Base-by-base conservation (phyloP, 2,329 filamentous ascomycete species). In the Fusarium nanum region DNA sequence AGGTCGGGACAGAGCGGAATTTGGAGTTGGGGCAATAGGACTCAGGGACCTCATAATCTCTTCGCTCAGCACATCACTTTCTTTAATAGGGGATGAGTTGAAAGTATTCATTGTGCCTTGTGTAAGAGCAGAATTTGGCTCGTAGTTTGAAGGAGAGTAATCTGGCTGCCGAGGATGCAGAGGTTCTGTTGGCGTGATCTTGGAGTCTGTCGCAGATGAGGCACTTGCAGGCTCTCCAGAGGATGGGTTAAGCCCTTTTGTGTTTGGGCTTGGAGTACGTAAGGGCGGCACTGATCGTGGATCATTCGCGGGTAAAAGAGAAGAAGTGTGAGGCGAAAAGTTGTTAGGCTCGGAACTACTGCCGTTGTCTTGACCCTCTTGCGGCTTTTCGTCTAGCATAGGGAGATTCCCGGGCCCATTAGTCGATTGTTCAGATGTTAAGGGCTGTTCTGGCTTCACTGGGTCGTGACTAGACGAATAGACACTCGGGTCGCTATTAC, bases 1-100 rank as follows among this genome's bases (percentile, higher is more conserved):
- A 28, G 68, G 59, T 20, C 62, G 58, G 25, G 58, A 37, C 3
- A 74, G 58, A 8, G 63, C 44, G 40, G 73, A 45, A 30, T 47
- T 67, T 18, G 64, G 50, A 10, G 79, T 70, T 30, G 63, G 61
- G 16, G 79, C 80, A 14, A 82, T 76, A 1, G 89, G 86, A 57
- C 85, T 89, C 4, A 94, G 82, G 44, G 89, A 92, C 61, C 87
- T 88, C 56, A 93, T 88, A 57, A 94, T 94, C 73, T 94, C 92
- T 63, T 93, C 90, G 28, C 89, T 86, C 48, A 94, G 78, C 59
- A 87, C 84, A 70, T 94, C 92, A 73, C 87, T 93, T 73, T 93
- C 91, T 70, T 90, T 88, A 62, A 90, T 83, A 30, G 88, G 85
- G 1, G 85, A 85, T 10, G 84, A 83, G 12, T 84, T 83, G 12